A percentile compares a stretch with the other conserved stretches of the same genome.
Conservation (phyloP, 306 rosid species). For the Ziziphus jujuba region DNA sequence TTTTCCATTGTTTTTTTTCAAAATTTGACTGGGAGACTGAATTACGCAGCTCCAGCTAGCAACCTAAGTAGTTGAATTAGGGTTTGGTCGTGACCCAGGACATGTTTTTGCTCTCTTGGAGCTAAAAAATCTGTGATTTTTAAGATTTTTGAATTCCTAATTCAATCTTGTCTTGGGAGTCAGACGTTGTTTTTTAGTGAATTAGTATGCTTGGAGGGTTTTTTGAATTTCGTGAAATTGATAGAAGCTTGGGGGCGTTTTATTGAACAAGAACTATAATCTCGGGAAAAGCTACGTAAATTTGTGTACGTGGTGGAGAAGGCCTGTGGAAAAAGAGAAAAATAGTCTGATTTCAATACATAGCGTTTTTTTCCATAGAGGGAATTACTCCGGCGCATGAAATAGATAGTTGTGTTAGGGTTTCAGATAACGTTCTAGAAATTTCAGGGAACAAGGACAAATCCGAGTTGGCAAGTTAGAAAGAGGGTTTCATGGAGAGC, state of each 20-base stretch:
- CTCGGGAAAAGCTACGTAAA: not conserved
- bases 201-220: not conserved
- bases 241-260: not conserved
- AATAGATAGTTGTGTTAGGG: not conserved
- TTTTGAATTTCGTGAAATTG: slow-evolving; percentile 1
- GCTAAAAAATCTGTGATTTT: not conserved
- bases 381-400: not conserved
- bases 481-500: too few species aligned
- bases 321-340: too few species aligned
- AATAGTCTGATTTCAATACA: too few species aligned
- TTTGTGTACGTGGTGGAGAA: not conserved
- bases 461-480: not conserved
- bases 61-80: slow-evolving; percentile 15
- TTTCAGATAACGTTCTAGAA: not conserved
- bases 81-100: slow-evolving; percentile 6
- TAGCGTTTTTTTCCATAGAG: not conserved
- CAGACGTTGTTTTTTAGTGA: slow-evolving; percentile 10
- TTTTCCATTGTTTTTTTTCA: slow-evolving; percentile 1
- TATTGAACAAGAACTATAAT: slow-evolving; percentile 4
- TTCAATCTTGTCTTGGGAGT: not conserved
- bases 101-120: not conserved
- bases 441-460: not conserved
- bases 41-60: not conserved
- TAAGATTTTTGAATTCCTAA: slow-evolving; percentile 2
- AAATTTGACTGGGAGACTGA: not conserved